Evolutionary conservation across 345 rosid species (phyloP).

Genomic region (Rhizophora mangle): DNA sequence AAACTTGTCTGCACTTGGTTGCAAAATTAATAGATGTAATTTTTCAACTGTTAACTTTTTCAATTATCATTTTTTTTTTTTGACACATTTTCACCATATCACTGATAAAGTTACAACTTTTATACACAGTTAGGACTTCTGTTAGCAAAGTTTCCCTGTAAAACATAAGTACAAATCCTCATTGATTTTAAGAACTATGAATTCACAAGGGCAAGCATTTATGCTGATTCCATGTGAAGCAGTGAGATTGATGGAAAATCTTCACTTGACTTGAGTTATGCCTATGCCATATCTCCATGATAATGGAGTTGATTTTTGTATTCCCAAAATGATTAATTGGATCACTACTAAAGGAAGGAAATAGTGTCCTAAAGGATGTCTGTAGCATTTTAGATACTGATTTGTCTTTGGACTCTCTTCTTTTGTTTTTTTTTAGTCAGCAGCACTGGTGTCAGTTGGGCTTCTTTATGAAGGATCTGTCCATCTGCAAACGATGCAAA

Average conservation of each 20-base stretch:
- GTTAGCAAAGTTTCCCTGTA: too few relatives aligned
- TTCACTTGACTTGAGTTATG: neutral
- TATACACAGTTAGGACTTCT: too few relatives aligned
- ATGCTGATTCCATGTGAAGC: neutral
- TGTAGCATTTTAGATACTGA: conserved; percentile 1
- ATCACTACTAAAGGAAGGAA: neutral
- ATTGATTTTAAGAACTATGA: neutral
- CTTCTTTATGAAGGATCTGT: conserved; percentile 95
- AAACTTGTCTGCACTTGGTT: too few relatives aligned
- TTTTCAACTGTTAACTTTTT: too few relatives aligned
- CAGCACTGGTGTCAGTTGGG: conserved; percentile 88
- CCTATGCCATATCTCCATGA: neutral
- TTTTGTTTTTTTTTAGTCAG: conserved; percentile 55
- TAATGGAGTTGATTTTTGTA: neutral
- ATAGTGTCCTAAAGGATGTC: neutral
- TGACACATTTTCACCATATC: too few relatives aligned
- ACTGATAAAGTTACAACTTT: too few relatives aligned
- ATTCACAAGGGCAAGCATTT: neutral
- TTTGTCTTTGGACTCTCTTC: conserved; percentile 11
- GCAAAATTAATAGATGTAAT: too few relatives aligned
- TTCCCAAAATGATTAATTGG: neutral
- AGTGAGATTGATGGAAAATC: too few relatives aligned
- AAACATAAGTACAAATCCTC: too few relatives aligned
- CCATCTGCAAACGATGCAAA: conserved; percentile 83
- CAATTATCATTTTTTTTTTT: too few relatives aligned